These are phyloP conservation scores for Blakeslea trispora DNA, from an alignment of 371 early-diverging fungal genomes.

Conservation along the genomic window DNA sequence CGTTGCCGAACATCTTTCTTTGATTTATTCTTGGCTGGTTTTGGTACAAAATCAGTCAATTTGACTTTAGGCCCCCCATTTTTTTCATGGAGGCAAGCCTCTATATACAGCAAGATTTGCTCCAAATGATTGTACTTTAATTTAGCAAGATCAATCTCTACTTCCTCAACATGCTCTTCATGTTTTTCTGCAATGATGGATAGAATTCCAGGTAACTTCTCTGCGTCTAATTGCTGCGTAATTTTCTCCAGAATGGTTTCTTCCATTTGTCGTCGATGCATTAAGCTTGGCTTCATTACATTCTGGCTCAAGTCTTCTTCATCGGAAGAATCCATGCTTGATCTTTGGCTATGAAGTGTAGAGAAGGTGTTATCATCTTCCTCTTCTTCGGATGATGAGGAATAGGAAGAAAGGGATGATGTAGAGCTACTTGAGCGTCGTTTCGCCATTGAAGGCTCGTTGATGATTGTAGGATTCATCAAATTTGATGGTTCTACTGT, in stretches of 20 bases:
- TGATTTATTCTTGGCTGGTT: conserved; percentile 3
- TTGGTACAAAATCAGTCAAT: conserved; percentile 4
- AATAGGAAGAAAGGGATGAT: conserved; percentile 1
- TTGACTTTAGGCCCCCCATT: conserved; percentile 24
- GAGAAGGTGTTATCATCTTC: conserved; percentile 2
- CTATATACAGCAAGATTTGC: conserved; percentile 29
- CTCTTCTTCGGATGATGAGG: conserved; percentile 7
- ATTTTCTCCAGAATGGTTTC: conserved; percentile 30
- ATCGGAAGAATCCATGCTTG: conserved; percentile 4
- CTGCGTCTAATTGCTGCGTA: conserved; percentile 27
- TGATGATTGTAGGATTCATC: not conserved
- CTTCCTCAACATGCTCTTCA: conserved; percentile 25
- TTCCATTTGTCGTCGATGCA: conserved; percentile 28
- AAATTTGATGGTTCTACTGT: conserved; percentile 8
- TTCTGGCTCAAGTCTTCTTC: not conserved
- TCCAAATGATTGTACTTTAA: conserved; percentile 23
- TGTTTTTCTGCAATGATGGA: conserved; percentile 19
- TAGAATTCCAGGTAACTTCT: conserved; percentile 32
- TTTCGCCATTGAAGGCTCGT: not conserved
- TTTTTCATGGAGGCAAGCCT: conserved; percentile 28
- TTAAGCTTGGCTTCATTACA: not conserved
- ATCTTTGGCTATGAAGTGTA: not conserved
- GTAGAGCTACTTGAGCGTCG: conserved; percentile 5
- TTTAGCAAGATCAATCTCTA: conserved; percentile 31
- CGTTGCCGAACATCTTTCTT: not conserved